Evolutionary conservation across 495 filamentous ascomycete species (phyloP).

Genomic region (Patellaria atrata): DNA sequence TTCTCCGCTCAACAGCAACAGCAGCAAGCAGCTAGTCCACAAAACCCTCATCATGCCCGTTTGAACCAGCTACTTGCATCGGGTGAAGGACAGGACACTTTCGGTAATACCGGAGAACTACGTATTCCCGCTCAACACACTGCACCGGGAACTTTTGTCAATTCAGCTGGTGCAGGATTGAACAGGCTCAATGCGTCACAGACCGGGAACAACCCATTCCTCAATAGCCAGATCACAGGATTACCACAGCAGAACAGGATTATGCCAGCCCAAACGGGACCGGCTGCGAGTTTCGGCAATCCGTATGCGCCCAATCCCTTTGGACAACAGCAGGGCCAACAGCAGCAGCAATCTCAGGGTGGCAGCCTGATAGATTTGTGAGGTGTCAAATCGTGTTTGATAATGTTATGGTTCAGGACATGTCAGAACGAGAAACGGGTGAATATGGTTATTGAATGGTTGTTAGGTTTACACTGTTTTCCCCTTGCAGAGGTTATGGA

Average conservation of each 20-base stretch:
- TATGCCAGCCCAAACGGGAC: slow-evolving; percentile 66
- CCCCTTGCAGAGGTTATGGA: too few relatives aligned
- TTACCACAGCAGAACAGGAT: slow-evolving; percentile 46
- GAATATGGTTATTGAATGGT: too few relatives aligned
- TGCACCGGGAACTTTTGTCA: slow-evolving; percentile 91
- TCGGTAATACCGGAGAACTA: slow-evolving; percentile 86
- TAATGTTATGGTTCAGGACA: too few relatives aligned
- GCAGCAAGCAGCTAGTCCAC: slow-evolving; percentile 30
- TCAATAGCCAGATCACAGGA: slow-evolving; percentile 64
- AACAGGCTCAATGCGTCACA: slow-evolving; percentile 53
- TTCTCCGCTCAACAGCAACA: slow-evolving; percentile 29
- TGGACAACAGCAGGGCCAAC: slow-evolving; percentile 46
- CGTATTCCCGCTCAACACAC: slow-evolving; percentile 96
- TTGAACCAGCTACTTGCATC: slow-evolving; percentile 79
- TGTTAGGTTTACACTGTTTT: too few relatives aligned
- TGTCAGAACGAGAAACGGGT: too few relatives aligned
- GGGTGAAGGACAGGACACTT: slow-evolving; percentile 91
- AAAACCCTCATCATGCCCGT: slow-evolving; percentile 65
- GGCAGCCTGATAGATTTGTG: slow-evolving; percentile 89
- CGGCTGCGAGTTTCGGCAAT: slow-evolving; percentile 41
- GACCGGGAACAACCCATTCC: slow-evolving; percentile 81
- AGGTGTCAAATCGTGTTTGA: too few relatives aligned
- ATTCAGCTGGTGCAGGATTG: slow-evolving; percentile 70
- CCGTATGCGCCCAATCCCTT: slow-evolving; percentile 51
- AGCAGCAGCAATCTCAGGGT: slow-evolving; percentile 38